Percentiles rank a stretch among this genome's conserved stretches.
Evolutionary conservation across 768 basidiomycete species (phyloP).

Genomic region (Rhizopogon roseolus): DNA sequence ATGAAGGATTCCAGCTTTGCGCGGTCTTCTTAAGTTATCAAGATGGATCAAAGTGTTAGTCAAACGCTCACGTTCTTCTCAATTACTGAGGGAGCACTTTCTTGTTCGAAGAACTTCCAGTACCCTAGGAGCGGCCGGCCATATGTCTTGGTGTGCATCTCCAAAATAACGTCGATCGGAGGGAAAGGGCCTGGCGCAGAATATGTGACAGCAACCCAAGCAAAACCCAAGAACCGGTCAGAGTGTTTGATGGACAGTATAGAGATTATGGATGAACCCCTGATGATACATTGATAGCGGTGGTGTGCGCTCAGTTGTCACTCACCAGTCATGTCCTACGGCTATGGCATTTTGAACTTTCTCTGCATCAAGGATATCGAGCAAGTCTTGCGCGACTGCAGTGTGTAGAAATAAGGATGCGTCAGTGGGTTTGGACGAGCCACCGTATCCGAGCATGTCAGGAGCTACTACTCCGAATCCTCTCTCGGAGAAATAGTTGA

Average conservation of each 20-base stretch:
- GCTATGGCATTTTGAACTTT: slow-evolving; percentile 24
- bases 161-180: slow-evolving; percentile 22
- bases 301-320: not conserved
- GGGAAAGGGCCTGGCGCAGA: slow-evolving; percentile 19
- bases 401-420: slow-evolving; percentile 21
- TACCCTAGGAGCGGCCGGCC: slow-evolving; percentile 39
- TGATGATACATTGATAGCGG: slow-evolving; percentile 6
- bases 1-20: slow-evolving; percentile 36
- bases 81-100: slow-evolving; percentile 26
- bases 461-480: slow-evolving; percentile 43
- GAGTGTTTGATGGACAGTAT: slow-evolving; percentile 33
- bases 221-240: slow-evolving; percentile 37
- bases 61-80: slow-evolving; percentile 27
- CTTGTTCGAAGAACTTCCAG: slow-evolving; percentile 32
- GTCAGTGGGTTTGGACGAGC: slow-evolving; percentile 37
- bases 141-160: slow-evolving; percentile 18
- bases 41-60: not conserved
- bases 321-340: slow-evolving; percentile 39
- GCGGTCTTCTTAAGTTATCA: not conserved
- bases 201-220: slow-evolving; percentile 32
- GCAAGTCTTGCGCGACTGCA: slow-evolving; percentile 25
- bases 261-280: slow-evolving; percentile 32
- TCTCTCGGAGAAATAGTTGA: slow-evolving; percentile 30
- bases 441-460: slow-evolving; percentile 44
- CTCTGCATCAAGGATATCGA: slow-evolving; percentile 36